Percentiles rank a stretch among this genome's conserved stretches.
phyloP scores from a whole-genome alignment of 441 rosid genomes.

The Erodium trifolium region DNA sequence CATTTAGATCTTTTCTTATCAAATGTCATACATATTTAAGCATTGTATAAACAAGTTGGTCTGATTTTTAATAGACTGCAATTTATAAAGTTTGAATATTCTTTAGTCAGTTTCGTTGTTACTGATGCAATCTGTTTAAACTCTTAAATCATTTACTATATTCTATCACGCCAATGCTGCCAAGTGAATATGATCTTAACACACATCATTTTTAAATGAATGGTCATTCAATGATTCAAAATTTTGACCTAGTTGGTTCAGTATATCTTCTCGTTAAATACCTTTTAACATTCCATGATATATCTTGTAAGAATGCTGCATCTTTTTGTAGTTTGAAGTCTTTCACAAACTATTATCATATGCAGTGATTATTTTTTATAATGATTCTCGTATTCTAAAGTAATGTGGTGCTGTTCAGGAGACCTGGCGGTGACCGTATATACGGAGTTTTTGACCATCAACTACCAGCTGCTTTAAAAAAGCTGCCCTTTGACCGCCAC shows the following conservation, averaged over 20 bases:
- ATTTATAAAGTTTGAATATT: too few species aligned
- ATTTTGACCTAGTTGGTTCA: background rate
- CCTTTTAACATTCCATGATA: background rate
- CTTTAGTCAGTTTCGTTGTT: too few species aligned
- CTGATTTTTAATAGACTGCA: background rate
- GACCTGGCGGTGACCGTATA: constrained; percentile 95
- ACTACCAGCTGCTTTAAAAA: constrained; percentile 93
- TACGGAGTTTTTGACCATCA: constrained; percentile 97
- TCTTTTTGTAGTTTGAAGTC: background rate
- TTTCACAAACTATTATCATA: background rate
- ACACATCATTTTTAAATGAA: background rate
- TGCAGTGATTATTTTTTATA: background rate
- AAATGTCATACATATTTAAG: background rate
- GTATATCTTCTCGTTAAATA: background rate
- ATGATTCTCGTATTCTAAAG: background rate
- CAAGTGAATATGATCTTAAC: background rate
- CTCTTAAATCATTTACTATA: too few species aligned
- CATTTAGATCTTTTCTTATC: background rate
- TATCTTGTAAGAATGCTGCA: background rate
- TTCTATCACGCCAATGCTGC: background rate
- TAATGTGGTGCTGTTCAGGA: constrained; percentile 35
- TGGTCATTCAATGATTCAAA: background rate
- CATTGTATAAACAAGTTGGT: background rate
- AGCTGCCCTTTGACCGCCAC: constrained; percentile 90
- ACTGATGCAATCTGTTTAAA: too few species aligned